Evolutionary conservation across 805 yeast species (phyloP).

Genomic region (Wickerhamomyces xylosicus): DNA sequence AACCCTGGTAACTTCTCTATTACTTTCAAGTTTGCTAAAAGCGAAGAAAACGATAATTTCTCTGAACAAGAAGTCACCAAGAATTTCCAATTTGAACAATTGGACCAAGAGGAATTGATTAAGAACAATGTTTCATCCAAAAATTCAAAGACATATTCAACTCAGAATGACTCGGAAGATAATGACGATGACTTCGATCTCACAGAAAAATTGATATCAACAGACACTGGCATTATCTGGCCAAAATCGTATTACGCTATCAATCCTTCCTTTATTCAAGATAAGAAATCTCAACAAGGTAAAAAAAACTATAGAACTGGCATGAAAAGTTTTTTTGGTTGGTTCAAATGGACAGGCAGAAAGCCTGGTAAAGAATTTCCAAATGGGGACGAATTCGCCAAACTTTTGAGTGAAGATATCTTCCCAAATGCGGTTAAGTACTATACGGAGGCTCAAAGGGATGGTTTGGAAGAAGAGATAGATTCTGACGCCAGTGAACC

Average conservation of each 20-base stretch:
- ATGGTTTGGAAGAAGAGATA: conserved; percentile 44
- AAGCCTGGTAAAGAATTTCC: conserved; percentile 72
- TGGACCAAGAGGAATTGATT: conserved; percentile 11
- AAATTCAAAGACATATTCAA: conserved; percentile 1
- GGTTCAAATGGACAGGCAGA: conserved; percentile 78
- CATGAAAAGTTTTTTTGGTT: conserved; percentile 78
- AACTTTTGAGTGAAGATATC: conserved; percentile 64
- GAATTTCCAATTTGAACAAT: conserved; percentile 33
- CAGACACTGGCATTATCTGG: conserved; percentile 53
- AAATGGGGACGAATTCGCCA: conserved; percentile 69
- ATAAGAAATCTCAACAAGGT: conserved; percentile 37
- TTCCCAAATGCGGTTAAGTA: conserved; percentile 81
- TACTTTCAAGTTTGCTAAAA: conserved; percentile 43
- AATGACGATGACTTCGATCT: conserved; percentile 30
- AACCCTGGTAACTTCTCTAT: conserved; percentile 50
- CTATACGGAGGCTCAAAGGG: conserved; percentile 64
- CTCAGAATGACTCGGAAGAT: conserved; percentile 22
- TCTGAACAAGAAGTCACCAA: conserved; percentile 54
- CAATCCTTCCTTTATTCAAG: conserved; percentile 42
- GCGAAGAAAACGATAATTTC: conserved; percentile 30
- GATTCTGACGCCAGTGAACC: conserved; percentile 46
- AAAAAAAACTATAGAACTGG: conserved; percentile 57
- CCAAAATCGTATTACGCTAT: conserved; percentile 48
- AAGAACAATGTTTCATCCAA: conserved; percentile 10
- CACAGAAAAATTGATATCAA: conserved; percentile 44